Evolutionary conservation across 345 rosid species (phyloP), one percentile per base, ranked within the genome.

Genomic region (Balakata baccata): DNA sequence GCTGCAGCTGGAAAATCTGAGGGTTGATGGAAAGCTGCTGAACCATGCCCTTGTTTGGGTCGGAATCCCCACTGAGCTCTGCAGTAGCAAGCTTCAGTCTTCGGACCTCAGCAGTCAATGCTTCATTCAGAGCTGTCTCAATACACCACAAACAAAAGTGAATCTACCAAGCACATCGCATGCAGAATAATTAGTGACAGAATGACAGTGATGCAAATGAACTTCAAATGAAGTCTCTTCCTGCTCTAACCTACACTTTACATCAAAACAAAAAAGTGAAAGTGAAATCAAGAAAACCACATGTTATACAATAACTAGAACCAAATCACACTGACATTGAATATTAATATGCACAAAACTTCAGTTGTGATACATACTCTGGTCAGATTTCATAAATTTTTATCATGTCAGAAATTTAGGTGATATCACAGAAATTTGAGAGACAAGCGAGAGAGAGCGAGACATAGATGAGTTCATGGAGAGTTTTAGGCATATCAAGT

Each of bases 41-140:
- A 72, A 68, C 84, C 85, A 80, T 74, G 75, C 83, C 82, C 65
- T 84, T 88, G 1, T 88, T 68, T 6, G 79, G 81, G 53, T 84
- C 85, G 18, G 89, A 77, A 63, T 85, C 88, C 64, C 83, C 82
- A 46, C 71, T 58, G 25, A 80, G 69, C 69, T 85, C 87, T 11
- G 86, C 84, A 14, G 84, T 85, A 6, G 84, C 83, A 2, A 79
- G 6, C 81, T 89, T 90, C 82, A 92, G 75, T 45, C 92, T 73
- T 20, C 81, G 82, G 39, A 93, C 87, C 79, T 93, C 96, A 0
- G 82, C 89, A 17, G 78, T 85, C 72, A 93, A 75, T 34, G 90
- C 87, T 64, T 88, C 88, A 6, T 81, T 86, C 25, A 90, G 88
- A 61, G 86, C 97, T 91, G 85, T 79, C 71, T 52, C 3, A 73